Conservation (phyloP, 768 basidiomycete species). For the Nevesoporus exiguus region DNA sequence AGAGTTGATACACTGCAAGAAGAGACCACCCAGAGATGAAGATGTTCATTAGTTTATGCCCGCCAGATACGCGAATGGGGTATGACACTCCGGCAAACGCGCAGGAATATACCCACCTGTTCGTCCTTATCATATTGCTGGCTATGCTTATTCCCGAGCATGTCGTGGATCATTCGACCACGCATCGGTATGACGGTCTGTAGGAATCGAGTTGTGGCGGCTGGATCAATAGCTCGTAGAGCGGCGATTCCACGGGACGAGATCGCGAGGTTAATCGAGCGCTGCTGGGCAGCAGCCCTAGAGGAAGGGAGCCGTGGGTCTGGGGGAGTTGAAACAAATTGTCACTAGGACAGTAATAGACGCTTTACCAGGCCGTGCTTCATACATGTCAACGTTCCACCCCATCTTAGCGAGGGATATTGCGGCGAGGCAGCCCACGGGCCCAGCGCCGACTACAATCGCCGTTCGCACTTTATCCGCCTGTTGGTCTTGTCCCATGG, state of each 20-base stretch:
- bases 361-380: conserved; percentile 67
- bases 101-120: conserved; percentile 56
- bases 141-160: conserved; percentile 67
- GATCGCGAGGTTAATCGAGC: conserved; percentile 96
- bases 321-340: conserved; percentile 30
- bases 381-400: conserved; percentile 79
- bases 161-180: conserved; percentile 91
- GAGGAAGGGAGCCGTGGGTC: conserved; percentile 75
- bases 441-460: conserved; percentile 84
- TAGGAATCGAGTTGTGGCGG: conserved; percentile 65
- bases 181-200: conserved; percentile 87
- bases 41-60: conserved; percentile 22
- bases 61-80: conserved; percentile 22
- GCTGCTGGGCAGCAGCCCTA: conserved; percentile 61
- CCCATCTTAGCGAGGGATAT: conserved; percentile 82
- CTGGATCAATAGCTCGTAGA: conserved; percentile 73
- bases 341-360: conserved; percentile 13
- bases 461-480: conserved; percentile 38
- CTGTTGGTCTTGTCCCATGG: conserved; percentile 14
- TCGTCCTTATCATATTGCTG: conserved; percentile 86
- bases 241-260: conserved; percentile 92
- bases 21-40: conserved; percentile 21
- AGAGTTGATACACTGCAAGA: conserved; percentile 83
- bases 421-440: conserved; percentile 91
- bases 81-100: conserved; percentile 7